phyloP scores from a whole-genome alignment of 495 filamentous ascomycete genomes.

The Cercophora newfieldiana region DNA sequence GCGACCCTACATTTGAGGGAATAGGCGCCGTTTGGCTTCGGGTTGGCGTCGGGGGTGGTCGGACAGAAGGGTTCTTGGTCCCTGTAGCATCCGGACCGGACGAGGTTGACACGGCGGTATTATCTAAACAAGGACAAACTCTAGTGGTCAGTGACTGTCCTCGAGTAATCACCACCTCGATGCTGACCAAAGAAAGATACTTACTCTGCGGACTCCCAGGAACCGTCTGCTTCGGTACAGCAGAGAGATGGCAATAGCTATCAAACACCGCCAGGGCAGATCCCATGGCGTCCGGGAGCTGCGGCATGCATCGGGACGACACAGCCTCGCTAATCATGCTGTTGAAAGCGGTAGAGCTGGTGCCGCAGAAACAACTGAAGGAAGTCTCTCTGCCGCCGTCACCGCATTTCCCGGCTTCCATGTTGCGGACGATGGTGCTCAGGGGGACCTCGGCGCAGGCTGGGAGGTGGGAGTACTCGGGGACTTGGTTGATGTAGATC shows the following conservation, averaged over 20 bases:
- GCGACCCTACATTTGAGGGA: not conserved
- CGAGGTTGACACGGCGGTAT: not conserved
- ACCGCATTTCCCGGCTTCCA: constrained; percentile 25
- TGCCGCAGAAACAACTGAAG: constrained; percentile 29
- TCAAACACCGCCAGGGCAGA: constrained; percentile 8
- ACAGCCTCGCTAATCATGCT: constrained; percentile 10
- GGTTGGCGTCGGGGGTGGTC: not conserved
- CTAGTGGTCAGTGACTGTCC: too few relatives aligned
- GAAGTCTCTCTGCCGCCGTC: constrained; percentile 25
- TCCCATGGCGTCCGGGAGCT: not conserved
- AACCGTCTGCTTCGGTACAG: too few relatives aligned
- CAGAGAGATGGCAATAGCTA: constrained; percentile 8
- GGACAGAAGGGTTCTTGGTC: not conserved
- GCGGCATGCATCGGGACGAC: not conserved
- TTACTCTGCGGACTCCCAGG: too few relatives aligned
- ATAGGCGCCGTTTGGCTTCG: not conserved
- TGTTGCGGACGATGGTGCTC: constrained; percentile 25
- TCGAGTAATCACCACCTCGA: too few relatives aligned
- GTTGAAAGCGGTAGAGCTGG: constrained; percentile 33
- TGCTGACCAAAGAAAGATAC: too few relatives aligned
- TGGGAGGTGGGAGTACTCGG: constrained; percentile 21
- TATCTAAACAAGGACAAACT: too few relatives aligned
- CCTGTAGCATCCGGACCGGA: not conserved
- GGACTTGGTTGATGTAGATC: constrained; percentile 29
- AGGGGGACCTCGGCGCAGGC: constrained; percentile 25